These are phyloP conservation scores for Quambalaria eucalypti DNA, from an alignment of 1,284 basidiomycete genomes.

Conservation along the genomic window DNA sequence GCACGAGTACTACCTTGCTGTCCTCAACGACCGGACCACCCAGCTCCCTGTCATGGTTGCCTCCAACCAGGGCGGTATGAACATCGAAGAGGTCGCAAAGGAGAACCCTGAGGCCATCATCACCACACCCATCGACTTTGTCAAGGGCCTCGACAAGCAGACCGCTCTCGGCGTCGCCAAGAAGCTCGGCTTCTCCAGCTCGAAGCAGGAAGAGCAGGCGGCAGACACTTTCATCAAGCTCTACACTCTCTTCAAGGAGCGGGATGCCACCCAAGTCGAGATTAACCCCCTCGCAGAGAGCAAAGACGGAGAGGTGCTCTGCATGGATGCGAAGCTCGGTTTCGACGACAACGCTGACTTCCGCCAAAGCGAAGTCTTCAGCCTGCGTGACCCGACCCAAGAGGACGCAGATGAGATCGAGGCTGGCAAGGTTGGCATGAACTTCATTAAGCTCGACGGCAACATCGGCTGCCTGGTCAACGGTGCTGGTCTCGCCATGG, in stretches of 20 bases:
- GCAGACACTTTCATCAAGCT: constrained; percentile 90
- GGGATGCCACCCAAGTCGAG: constrained; percentile 98
- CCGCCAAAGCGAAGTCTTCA: constrained; percentile 84
- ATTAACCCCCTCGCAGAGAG: constrained; percentile 99
- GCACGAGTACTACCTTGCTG: constrained; percentile 97
- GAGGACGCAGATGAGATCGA: constrained; percentile 93
- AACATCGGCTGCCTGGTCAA: constrained; percentile 97
- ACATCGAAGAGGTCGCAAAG: constrained; percentile 98
- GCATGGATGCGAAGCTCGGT: constrained; percentile 99
- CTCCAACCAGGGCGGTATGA: constrained; percentile 66
- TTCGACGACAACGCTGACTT: constrained; percentile 99
- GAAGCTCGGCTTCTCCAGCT: constrained; percentile 79
- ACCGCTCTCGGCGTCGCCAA: constrained; percentile 72
- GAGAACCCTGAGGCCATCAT: constrained; percentile 93
- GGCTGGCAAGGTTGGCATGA: constrained; percentile 68
- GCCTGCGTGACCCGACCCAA: constrained; percentile 81
- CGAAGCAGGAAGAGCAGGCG: constrained; percentile 66
- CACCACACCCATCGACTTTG: constrained; percentile 83
- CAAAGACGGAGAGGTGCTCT: constrained; percentile 82
- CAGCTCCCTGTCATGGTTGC: constrained; percentile 87
- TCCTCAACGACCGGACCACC: constrained; percentile 85
- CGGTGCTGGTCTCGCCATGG: constrained; percentile 98
- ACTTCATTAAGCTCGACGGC: constrained; percentile 99
- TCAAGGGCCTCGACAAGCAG: constrained; percentile 67
- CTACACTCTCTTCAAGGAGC: constrained; percentile 95